Conservation (phyloP, 768 basidiomycete species). For the Punctularia strigosozonata region DNA sequence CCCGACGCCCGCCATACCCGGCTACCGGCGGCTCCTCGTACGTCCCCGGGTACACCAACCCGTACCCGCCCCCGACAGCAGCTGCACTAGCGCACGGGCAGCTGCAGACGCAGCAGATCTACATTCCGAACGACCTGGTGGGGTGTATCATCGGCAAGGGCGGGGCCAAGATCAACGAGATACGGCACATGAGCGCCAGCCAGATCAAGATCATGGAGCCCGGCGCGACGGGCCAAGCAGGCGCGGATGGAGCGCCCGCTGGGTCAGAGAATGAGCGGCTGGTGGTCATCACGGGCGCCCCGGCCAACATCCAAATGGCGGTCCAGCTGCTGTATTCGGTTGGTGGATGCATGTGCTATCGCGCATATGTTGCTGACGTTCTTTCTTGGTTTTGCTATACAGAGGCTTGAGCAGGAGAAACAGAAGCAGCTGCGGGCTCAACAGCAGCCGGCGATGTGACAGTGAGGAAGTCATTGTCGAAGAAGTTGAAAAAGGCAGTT, state of each 20-base stretch:
- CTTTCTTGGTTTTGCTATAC: constrained; percentile 5
- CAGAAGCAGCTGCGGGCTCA: constrained; percentile 57
- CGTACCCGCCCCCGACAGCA: constrained; percentile 31
- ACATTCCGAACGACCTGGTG: constrained; percentile 94
- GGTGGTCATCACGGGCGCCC: constrained; percentile 95
- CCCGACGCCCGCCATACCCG: constrained; percentile 31
- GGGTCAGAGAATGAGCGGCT: constrained; percentile 81
- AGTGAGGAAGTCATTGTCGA: no score
- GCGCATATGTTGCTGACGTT: constrained; percentile 1
- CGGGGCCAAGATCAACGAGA: constrained; percentile 98
- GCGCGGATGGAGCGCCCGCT: constrained; percentile 58
- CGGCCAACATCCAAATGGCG: constrained; percentile 91
- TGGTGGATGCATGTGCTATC: constrained; percentile 44
- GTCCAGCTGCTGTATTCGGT: constrained; percentile 84
- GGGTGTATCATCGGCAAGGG: constrained; percentile 98
- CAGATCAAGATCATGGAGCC: constrained; percentile 99
- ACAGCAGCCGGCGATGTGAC: no score
- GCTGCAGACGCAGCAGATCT: constrained; percentile 94
- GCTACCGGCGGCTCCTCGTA: constrained; percentile 47
- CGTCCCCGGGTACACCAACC: constrained; percentile 52
- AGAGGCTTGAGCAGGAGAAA: constrained; percentile 86
- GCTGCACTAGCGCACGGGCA: constrained; percentile 39
- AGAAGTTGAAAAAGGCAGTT: no score
- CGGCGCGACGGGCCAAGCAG: constrained; percentile 63
- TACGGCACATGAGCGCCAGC: constrained; percentile 88